These are phyloP conservation scores for Selenicereus undatus DNA, from an alignment of 148 eudicot species.

Conservation along the genomic window DNA sequence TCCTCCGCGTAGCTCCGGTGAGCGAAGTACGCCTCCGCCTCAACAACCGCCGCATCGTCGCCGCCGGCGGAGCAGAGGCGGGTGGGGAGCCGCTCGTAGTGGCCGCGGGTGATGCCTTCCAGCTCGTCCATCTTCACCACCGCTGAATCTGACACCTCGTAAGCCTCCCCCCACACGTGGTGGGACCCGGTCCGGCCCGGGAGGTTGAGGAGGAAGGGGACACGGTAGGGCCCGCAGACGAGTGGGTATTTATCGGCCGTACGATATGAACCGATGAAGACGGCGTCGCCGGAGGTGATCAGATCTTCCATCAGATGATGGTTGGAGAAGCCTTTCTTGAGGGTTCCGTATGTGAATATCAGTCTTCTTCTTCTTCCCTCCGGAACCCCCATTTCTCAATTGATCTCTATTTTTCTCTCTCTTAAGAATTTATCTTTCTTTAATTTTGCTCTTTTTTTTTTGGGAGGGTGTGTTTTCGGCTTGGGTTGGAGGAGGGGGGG, in stretches of 20 bases:
- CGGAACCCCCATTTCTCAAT: background rate
- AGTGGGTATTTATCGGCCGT: constrained; percentile 38
- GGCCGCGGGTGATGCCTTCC: constrained; percentile 44
- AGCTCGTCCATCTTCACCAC: constrained; percentile 48
- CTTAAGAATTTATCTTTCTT: background rate
- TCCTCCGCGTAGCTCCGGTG: constrained; percentile 47
- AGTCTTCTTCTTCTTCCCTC: background rate
- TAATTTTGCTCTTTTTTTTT: too few relatives aligned
- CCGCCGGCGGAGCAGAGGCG: background rate
- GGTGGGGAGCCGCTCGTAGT: constrained; percentile 54
- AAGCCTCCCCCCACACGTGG: constrained; percentile 52
- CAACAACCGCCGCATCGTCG: background rate
- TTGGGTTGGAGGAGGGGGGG: background rate
- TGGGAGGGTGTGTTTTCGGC: background rate
- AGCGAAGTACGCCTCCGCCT: constrained; percentile 56
- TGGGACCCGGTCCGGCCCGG: constrained; percentile 36
- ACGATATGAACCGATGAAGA: constrained; percentile 29
- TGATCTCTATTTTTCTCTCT: background rate
- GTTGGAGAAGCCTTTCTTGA: constrained; percentile 58
- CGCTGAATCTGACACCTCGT: constrained; percentile 40
- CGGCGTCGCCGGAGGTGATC: constrained; percentile 42
- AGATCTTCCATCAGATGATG: constrained; percentile 49
- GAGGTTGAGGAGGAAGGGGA: constrained; percentile 59
- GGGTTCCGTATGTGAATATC: constrained; percentile 71
- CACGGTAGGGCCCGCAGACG: constrained; percentile 55